These are phyloP conservation scores for Naganishia liquefaciens DNA, from an alignment of 1,284 basidiomycete genomes.

Conservation along the genomic window DNA sequence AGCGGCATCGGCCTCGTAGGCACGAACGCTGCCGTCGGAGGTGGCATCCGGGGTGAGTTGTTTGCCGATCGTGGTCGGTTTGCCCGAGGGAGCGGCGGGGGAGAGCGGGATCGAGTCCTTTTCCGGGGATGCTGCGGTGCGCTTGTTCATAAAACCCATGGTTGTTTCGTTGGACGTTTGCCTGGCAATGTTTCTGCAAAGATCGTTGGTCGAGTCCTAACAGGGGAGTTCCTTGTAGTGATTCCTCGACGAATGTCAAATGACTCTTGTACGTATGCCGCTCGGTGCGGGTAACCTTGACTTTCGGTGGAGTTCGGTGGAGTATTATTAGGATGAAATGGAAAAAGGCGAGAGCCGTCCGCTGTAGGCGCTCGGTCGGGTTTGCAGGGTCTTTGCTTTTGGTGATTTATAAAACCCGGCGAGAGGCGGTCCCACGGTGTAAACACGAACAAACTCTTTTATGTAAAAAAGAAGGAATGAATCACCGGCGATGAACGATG, in stretches of 20 bases:
- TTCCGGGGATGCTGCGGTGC: too few species aligned
- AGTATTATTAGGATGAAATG: too few species aligned
- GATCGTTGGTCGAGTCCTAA: too few species aligned
- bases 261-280: neutral
- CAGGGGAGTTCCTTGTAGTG: neutral
- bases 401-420: too few species aligned
- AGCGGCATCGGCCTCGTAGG: slow-evolving; percentile 18
- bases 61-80: slow-evolving; percentile 3
- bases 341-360: slow-evolving; percentile 6
- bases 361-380: neutral
- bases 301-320: too few species aligned
- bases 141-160: slow-evolving; percentile 14
- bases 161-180: neutral
- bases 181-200: too few species aligned
- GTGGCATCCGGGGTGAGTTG: neutral
- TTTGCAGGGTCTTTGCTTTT: too few species aligned
- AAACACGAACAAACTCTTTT: too few species aligned
- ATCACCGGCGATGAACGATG: too few species aligned
- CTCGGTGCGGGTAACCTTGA: too few species aligned
- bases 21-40: neutral
- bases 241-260: neutral
- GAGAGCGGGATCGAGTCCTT: neutral
- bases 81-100: neutral
- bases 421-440: too few species aligned
- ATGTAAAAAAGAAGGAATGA: too few species aligned